Evolutionary conservation across 2,329 filamentous ascomycete species (phyloP), one percentile per base, ranked within the genome.

Genomic region (Xylaria sp.): DNA sequence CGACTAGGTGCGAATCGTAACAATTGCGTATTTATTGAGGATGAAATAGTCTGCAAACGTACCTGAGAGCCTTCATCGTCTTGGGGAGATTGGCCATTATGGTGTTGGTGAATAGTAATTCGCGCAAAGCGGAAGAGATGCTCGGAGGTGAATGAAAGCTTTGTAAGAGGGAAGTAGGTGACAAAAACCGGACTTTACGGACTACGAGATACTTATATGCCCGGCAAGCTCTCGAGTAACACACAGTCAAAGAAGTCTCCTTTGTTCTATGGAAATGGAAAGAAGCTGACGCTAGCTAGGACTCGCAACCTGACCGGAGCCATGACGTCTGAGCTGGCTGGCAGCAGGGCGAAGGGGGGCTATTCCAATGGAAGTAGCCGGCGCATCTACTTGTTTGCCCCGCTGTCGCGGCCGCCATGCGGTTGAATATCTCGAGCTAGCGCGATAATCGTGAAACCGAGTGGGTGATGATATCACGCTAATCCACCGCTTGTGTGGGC

Each of bases 41-140:
- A 50, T 42, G 58, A 63, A 47, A 30, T n/a, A 34, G 19, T 14
- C 14, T 5, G 12, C 3, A n/a, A 12, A 79, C 83, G 73, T 80
- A 88, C 87, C 84, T 82, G 79, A 90, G 85, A 80, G 88, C 88
- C 80, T 89, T 89, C 79, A 81, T 81, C 64, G 78, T 75, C 76
- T 78, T 75, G 19, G 79, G 79, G 50, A 81, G 78, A 57, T 75
- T 69, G 50, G 76, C 76, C 79, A 80, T 80, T 74, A 75, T 67
- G 74, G 68, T 50, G 60, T 55, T 24, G 57, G 56, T 51, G 65
- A 64, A 51, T 65, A 42, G 54, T 61, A 54, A 69, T 53, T 69
- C 50, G 58, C 67, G 56, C 12, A 61, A 63, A 72, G 50, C 1
- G 48, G 64, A 69, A 61, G 69, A 67, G 65, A 36, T 56, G 9